Percentiles rank a stretch among this genome's conserved stretches.
Evolutionary conservation across 1,284 basidiomycete genomes (phyloP).

Genomic region (Coniferiporia weirii): DNA sequence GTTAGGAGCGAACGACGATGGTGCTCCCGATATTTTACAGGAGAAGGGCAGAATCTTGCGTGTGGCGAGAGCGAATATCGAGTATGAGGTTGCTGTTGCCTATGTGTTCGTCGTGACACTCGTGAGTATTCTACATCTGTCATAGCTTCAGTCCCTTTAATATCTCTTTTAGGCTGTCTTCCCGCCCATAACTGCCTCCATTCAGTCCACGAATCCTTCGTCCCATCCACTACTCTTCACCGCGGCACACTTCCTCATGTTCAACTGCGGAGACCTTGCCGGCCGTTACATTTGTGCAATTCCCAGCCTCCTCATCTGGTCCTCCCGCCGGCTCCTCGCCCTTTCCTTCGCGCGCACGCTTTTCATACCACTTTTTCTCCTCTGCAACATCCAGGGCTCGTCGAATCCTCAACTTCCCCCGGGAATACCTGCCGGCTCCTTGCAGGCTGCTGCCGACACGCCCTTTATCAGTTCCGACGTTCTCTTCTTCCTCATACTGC

Average conservation of each 20-base stretch:
- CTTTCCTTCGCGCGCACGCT: slow-evolving; percentile 66
- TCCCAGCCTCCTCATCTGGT: slow-evolving; percentile 62
- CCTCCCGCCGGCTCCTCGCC: slow-evolving; percentile 50
- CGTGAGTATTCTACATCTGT: slow-evolving; percentile 39
- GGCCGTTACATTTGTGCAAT: slow-evolving; percentile 74
- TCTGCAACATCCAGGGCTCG: slow-evolving; percentile 71
- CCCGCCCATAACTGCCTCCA: slow-evolving; percentile 78
- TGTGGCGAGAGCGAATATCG: slow-evolving; percentile 58
- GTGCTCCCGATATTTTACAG: slow-evolving; percentile 29
- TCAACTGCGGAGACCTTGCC: slow-evolving; percentile 70
- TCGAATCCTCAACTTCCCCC: slow-evolving; percentile 17
- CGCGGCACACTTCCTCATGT: slow-evolving; percentile 68
- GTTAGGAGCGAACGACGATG: slow-evolving; percentile 10
- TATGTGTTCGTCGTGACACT: slow-evolving; percentile 78
- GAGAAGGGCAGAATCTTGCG: slow-evolving; percentile 42
- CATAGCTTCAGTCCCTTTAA: slow-evolving; percentile 10
- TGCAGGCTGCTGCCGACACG: slow-evolving; percentile 5
- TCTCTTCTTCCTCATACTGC: slow-evolving; percentile 68
- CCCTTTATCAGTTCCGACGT: slow-evolving; percentile 69
- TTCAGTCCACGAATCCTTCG: slow-evolving; percentile 55
- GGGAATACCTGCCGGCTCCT: neutral
- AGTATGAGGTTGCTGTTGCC: slow-evolving; percentile 67
- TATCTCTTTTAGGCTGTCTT: slow-evolving; percentile 60
- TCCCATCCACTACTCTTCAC: slow-evolving; percentile 65
- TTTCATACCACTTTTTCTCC: slow-evolving; percentile 80